These are phyloP conservation scores for Fremontodendron californicum DNA, from an alignment of 345 rosid species.

Conservation along the genomic window DNA sequence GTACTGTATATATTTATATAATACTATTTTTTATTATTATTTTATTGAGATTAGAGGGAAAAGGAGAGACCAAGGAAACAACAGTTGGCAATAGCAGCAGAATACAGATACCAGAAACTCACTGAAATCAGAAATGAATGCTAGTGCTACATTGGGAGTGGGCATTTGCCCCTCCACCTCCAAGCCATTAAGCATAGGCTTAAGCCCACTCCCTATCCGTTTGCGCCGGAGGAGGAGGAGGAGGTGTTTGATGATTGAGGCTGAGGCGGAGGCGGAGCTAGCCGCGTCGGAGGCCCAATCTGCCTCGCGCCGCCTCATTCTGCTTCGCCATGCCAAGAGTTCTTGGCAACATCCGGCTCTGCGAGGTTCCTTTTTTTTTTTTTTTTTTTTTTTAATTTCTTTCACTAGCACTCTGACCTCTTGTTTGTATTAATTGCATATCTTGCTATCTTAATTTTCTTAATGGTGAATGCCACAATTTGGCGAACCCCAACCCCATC, in stretches of 20 bases:
- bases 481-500: neutral
- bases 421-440: neutral
- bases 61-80: neutral
- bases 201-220: neutral
- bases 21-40: too few species aligned
- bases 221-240: neutral
- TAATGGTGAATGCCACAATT: neutral
- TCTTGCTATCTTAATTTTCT: neutral
- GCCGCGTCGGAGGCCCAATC: slow-evolving; percentile 24
- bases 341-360: slow-evolving; percentile 69
- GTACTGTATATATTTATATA: too few species aligned
- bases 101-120: neutral
- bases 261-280: slow-evolving; percentile 21
- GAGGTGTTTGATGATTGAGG: slow-evolving; percentile 22
- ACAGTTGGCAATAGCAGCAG: neutral
- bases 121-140: neutral
- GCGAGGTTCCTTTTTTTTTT: slow-evolving; percentile 42
- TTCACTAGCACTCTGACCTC: neutral
- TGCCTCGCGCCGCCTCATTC: slow-evolving; percentile 74
- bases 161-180: slow-evolving; percentile 1
- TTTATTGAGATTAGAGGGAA: neutral
- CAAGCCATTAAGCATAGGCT: neutral
- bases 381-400: neutral
- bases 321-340: slow-evolving; percentile 93
- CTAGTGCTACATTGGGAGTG: neutral